Conservation (phyloP, 2,329 filamentous ascomycete species). For the Colletotrichum camelliae region DNA sequence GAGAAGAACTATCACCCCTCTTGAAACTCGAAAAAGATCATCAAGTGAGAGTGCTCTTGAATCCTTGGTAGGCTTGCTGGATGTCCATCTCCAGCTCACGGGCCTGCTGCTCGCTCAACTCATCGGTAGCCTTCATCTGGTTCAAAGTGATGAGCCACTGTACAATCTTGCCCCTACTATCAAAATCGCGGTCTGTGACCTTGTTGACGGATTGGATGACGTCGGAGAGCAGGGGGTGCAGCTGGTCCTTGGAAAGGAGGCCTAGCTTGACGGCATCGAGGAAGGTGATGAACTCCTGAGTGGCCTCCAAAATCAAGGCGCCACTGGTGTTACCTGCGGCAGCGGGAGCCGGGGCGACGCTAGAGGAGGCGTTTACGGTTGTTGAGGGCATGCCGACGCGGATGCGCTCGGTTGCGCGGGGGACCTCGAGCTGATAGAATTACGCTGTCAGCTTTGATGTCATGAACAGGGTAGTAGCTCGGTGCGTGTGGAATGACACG, state of each 20-base stretch:
- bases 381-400: constrained; percentile 93
- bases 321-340: constrained; percentile 56
- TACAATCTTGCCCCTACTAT: constrained; percentile 94
- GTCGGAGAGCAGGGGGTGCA: constrained; percentile 94
- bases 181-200: constrained; percentile 94
- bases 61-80: constrained; percentile 91
- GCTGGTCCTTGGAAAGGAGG: constrained; percentile 89
- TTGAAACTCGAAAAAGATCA: not conserved
- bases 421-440: constrained; percentile 79
- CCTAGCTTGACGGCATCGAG: constrained; percentile 93
- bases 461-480: no score
- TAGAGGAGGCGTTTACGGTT: constrained; percentile 61
- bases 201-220: constrained; percentile 98
- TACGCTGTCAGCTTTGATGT: not conserved
- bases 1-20: not conserved
- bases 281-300: constrained; percentile 98
- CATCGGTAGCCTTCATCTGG: constrained; percentile 95
- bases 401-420: constrained; percentile 89
- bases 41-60: constrained; percentile 78
- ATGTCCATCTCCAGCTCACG: constrained; percentile 92
- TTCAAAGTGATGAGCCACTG: constrained; percentile 98
- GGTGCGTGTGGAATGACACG: constrained; percentile 35
- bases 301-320: constrained; percentile 83
- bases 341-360: constrained; percentile 46
- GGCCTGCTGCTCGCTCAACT: constrained; percentile 85